A percentile compares a stretch with the other conserved stretches of the same genome.
Evolutionary conservation across 2,329 filamentous ascomycete genomes (phyloP).

Genomic region (Aspergillus udagawae): DNA sequence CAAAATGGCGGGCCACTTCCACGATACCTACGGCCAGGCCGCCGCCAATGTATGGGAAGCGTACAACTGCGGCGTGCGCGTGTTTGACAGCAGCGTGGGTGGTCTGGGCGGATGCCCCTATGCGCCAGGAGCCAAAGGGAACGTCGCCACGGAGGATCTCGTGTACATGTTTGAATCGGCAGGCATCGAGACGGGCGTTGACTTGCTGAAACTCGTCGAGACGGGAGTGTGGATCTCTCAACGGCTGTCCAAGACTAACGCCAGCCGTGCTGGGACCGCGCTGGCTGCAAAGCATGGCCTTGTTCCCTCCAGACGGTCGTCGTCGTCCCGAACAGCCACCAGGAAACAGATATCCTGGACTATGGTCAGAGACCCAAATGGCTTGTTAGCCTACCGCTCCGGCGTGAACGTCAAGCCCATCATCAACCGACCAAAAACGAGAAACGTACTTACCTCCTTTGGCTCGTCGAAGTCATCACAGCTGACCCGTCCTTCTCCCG

Average conservation of each 20-base stretch:
- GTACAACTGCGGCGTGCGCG: constrained; percentile 71
- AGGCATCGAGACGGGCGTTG: constrained; percentile 70
- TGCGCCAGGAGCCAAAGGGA: constrained; percentile 79
- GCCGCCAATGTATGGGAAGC: constrained; percentile 77
- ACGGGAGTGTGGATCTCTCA: constrained; percentile 69
- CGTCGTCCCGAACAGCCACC: not conserved
- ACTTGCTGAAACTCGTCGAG: constrained; percentile 58
- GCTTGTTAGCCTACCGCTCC: constrained; percentile 25
- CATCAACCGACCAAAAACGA: constrained; percentile 36
- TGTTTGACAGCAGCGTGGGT: constrained; percentile 74
- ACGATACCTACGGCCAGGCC: constrained; percentile 83
- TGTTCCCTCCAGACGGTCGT: not conserved
- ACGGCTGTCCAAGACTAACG: constrained; percentile 32
- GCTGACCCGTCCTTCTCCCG: constrained; percentile 28
- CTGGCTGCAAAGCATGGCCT: constrained; percentile 13
- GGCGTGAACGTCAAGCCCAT: constrained; percentile 29
- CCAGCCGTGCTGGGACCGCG: constrained; percentile 16
- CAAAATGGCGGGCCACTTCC: constrained; percentile 78
- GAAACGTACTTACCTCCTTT: constrained; percentile 36
- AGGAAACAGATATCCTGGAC: constrained; percentile 14
- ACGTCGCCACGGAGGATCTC: constrained; percentile 80
- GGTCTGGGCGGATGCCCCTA: constrained; percentile 83
- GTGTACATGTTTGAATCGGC: constrained; percentile 62
- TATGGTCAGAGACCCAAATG: constrained; percentile 15
- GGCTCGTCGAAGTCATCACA: constrained; percentile 8